These are phyloP conservation scores for Fabrea salina DNA, from an alignment of 169 alveolate genomes.

Conservation along the genomic window DNA sequence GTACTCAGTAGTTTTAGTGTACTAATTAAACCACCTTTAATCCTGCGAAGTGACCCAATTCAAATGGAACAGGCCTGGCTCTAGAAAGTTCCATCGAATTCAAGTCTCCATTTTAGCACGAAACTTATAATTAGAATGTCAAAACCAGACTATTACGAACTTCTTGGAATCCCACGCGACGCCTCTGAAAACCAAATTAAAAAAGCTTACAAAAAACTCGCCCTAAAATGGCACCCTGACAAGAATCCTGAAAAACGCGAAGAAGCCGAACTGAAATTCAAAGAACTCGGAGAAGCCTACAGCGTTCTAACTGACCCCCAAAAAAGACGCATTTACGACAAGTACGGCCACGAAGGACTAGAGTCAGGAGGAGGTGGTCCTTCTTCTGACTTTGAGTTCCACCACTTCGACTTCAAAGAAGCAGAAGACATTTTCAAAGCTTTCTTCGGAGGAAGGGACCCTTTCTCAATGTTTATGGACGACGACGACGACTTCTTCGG, in stretches of 20 bases:
- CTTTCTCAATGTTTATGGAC: background rate
- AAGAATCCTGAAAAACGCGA: conserved; percentile 79
- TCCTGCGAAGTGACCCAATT: too few species aligned
- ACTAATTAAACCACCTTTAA: too few species aligned
- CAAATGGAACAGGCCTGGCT: too few species aligned
- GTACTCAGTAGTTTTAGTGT: too few species aligned
- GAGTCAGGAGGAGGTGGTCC: conserved; percentile 41
- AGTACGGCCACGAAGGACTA: conserved; percentile 80
- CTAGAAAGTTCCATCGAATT: too few species aligned
- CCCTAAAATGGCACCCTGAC: conserved; percentile 91
- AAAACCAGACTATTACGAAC: conserved; percentile 72
- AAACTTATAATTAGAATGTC: too few species aligned
- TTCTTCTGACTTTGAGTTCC: background rate
- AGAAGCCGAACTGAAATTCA: conserved; percentile 86
- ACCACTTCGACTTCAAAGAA: background rate
- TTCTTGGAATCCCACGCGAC: conserved; percentile 71
- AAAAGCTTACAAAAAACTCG: conserved; percentile 91
- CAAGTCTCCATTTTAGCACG: too few species aligned
- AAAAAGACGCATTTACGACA: conserved; percentile 75
- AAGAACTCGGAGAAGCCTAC: conserved; percentile 90
- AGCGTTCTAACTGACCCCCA: conserved; percentile 85
- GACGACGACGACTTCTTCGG: background rate
- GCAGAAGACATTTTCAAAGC: background rate
- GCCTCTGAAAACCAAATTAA: conserved; percentile 83
- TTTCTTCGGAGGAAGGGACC: background rate